These are phyloP conservation scores for Chenopodium quinoa DNA, from an alignment of 148 eudicot genomes.

Conservation along the genomic window DNA sequence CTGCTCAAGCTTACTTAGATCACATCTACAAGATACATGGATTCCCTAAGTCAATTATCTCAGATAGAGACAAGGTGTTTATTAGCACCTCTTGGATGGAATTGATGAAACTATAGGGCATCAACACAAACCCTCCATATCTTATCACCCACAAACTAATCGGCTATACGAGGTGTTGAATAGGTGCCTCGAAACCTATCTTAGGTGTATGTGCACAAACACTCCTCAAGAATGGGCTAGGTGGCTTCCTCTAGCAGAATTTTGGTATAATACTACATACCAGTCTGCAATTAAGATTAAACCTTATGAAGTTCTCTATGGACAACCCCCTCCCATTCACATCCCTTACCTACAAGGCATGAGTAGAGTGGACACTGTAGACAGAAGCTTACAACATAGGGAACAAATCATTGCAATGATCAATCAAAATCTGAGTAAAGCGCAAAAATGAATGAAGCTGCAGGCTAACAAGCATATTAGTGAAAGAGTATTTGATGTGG, in stretches of 20 bases:
- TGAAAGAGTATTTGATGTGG: neutral
- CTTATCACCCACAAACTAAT: too few relatives aligned
- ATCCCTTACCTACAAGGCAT: neutral
- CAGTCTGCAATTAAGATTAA: neutral
- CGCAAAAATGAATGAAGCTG: neutral
- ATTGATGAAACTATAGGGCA: too few relatives aligned
- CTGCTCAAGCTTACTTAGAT: too few relatives aligned
- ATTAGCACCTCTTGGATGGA: too few relatives aligned
- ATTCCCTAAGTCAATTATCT: too few relatives aligned
- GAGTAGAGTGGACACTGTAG: neutral
- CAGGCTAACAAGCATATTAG: neutral
- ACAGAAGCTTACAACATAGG: neutral
- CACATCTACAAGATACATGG: too few relatives aligned
- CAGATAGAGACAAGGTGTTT: too few relatives aligned
- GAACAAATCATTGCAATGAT: neutral
- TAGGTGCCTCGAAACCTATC: neutral
- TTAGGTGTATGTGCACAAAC: neutral
- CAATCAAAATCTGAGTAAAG: neutral
- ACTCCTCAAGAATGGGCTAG: neutral
- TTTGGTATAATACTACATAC: constrained; percentile 7
- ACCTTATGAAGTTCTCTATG: constrained; percentile 10
- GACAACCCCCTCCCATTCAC: neutral
- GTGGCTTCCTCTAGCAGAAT: constrained; percentile 9
- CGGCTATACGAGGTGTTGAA: neutral
- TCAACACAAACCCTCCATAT: too few relatives aligned